These are phyloP conservation scores for Ottelia alismoides DNA, from an alignment of 106 monocot species.

Conservation along the genomic window DNA sequence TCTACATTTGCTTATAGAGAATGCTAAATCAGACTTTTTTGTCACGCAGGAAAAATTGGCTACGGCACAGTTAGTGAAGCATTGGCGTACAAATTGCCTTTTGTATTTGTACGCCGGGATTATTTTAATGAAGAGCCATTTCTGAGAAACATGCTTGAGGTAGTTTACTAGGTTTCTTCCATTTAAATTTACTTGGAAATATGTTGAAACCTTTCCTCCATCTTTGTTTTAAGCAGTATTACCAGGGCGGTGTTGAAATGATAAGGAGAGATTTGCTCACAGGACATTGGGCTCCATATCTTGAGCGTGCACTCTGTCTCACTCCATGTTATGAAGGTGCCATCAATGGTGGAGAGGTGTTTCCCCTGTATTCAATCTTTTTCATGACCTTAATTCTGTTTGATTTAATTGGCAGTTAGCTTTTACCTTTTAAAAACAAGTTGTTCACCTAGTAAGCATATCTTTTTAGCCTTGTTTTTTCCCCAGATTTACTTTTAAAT, in stretches of 20 bases:
- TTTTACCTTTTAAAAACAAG: too few species aligned
- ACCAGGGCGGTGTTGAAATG: slow-evolving; percentile 94
- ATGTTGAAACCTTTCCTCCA: neutral
- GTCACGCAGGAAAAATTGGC: slow-evolving; percentile 83
- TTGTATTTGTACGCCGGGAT: slow-evolving; percentile 95
- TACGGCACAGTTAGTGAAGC: slow-evolving; percentile 97
- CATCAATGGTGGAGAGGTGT: slow-evolving; percentile 92
- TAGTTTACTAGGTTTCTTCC: slow-evolving; percentile 13
- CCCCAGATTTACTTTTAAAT: too few species aligned
- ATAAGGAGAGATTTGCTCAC: slow-evolving; percentile 94
- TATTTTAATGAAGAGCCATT: slow-evolving; percentile 99
- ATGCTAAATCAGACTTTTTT: neutral
- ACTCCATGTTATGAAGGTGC: slow-evolving; percentile 68
- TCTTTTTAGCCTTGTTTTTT: too few species aligned
- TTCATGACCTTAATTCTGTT: too few species aligned
- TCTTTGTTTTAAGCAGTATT: slow-evolving; percentile 37
- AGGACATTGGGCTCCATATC: slow-evolving; percentile 90
- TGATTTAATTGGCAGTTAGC: too few species aligned
- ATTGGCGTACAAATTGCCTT: slow-evolving; percentile 88
- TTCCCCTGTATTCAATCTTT: too few species aligned
- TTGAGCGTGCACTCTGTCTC: slow-evolving; percentile 80
- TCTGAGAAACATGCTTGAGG: slow-evolving; percentile 97
- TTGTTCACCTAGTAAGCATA: too few species aligned
- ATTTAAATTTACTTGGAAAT: too few species aligned
- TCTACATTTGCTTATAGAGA: too few species aligned